These are phyloP conservation scores for Diaporthe sp. DNA, from an alignment of 2,329 filamentous ascomycete species.

Conservation along the genomic window DNA sequence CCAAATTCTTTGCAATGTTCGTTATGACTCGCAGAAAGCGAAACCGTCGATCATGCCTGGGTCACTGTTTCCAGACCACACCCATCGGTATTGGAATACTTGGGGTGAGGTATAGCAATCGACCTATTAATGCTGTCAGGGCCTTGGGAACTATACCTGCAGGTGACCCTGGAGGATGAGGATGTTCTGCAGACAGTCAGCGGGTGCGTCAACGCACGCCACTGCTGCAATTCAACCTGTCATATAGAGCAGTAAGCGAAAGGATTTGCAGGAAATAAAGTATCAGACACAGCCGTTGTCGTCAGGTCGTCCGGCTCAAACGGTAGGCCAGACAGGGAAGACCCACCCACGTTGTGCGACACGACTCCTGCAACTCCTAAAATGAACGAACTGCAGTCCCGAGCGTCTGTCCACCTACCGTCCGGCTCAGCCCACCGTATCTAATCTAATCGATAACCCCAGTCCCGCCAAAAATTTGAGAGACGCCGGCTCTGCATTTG, in stretches of 20 bases:
- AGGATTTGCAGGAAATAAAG: neutral
- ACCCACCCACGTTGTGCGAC: neutral
- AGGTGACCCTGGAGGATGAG: neutral
- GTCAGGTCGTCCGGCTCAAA: neutral
- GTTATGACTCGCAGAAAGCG: conserved; percentile 8
- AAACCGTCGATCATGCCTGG: conserved; percentile 23
- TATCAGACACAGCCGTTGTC: neutral
- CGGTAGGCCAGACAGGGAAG: neutral
- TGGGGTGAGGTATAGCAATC: neutral
- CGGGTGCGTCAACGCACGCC: neutral
- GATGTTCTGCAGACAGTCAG: neutral
- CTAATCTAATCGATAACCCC: conserved; percentile 39
- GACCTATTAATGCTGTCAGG: neutral
- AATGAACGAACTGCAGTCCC: conserved; percentile 15
- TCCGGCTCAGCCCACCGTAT: neutral
- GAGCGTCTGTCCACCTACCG: neutral
- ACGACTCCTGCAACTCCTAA: conserved; percentile 7
- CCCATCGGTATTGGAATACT: neutral
- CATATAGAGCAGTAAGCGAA: neutral
- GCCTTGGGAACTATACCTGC: neutral
- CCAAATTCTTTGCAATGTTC: neutral
- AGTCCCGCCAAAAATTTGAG: conserved; percentile 38
- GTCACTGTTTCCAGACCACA: neutral
- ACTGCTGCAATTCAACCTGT: neutral
- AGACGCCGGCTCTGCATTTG: neutral